Conservation (phyloP, 805 yeast species). For the Monosporozyma solicola region DNA sequence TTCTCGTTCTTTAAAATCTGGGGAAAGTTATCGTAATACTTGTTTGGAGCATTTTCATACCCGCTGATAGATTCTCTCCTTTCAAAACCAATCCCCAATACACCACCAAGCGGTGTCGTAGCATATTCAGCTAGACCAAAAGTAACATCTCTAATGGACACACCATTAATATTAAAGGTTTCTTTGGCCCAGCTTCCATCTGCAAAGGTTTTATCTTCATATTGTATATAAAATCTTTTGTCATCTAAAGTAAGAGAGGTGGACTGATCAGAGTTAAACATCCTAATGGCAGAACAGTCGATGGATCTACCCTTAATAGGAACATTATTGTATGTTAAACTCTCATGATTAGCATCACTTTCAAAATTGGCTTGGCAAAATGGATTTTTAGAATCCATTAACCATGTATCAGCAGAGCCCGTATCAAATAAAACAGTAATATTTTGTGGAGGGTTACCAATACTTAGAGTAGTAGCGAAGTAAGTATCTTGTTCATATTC, state of each 20-base stretch:
- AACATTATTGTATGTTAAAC: neutral
- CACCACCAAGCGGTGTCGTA: conserved; percentile 47
- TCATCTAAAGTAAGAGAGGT: conserved; percentile 8
- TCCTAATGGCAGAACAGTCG: conserved; percentile 14
- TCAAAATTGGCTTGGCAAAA: conserved; percentile 15
- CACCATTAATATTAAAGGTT: conserved; percentile 40
- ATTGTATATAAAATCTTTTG: conserved; percentile 32
- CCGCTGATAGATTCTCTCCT: conserved; percentile 46
- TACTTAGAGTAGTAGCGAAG: conserved; percentile 23
- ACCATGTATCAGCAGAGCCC: conserved; percentile 44
- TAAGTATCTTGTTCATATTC: conserved; percentile 13
- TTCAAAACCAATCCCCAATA: conserved; percentile 57
- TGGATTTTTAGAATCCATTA: conserved; percentile 30
- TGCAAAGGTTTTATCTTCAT: conserved; percentile 43
- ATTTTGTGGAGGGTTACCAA: conserved; percentile 39
- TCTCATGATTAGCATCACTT: neutral
- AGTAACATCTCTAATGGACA: conserved; percentile 40
- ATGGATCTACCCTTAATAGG: conserved; percentile 6
- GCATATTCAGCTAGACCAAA: conserved; percentile 60
- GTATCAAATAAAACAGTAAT: conserved; percentile 39
- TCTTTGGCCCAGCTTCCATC: conserved; percentile 57
- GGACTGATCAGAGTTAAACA: conserved; percentile 13
- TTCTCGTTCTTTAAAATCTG: conserved; percentile 44
- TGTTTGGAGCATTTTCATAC: conserved; percentile 16
- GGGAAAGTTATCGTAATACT: conserved; percentile 54